Conservation (phyloP, 805 yeast genomes). For the Dipodascus geniculatus region DNA sequence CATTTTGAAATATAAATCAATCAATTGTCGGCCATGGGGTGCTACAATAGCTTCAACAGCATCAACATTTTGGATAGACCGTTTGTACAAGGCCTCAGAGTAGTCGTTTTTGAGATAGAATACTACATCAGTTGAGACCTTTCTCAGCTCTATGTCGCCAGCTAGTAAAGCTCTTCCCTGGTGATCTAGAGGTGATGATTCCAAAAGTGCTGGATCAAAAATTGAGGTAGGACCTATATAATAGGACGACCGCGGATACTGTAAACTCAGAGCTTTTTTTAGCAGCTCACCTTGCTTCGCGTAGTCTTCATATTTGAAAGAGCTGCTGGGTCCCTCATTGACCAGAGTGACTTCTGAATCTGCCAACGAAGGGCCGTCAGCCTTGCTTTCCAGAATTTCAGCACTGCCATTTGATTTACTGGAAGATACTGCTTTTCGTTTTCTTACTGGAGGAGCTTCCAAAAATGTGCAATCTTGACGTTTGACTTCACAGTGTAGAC, state of each 20-base stretch:
- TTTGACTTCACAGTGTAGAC: constrained; percentile 68
- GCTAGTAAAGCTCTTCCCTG: constrained; percentile 73
- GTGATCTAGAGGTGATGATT: constrained; percentile 50
- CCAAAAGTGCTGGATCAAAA: constrained; percentile 61
- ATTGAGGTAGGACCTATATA: constrained; percentile 82
- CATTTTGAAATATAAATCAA: constrained; percentile 66
- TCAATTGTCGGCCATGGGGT: constrained; percentile 74
- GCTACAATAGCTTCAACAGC: constrained; percentile 73
- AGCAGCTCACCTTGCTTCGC: constrained; percentile 48
- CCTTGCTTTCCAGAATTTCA: constrained; percentile 1
- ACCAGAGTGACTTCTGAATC: too few species aligned
- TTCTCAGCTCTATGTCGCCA: constrained; percentile 55
- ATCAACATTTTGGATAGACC: constrained; percentile 69
- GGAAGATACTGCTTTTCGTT: constrained; percentile 22
- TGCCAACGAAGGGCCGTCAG: too few species aligned
- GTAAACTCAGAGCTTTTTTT: constrained; percentile 61
- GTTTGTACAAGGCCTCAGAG: constrained; percentile 52
- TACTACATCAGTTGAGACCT: constrained; percentile 65
- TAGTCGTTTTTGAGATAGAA: constrained; percentile 69
- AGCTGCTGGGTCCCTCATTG: constrained; percentile 29
- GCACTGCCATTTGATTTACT: constrained; percentile 7
- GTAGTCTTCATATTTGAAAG: constrained; percentile 48
- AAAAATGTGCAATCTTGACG: constrained; percentile 64
- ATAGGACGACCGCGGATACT: constrained; percentile 82
- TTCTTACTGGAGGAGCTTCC: constrained; percentile 37